Base-by-base conservation (phyloP, 225 moss, liverwort and hornwort genomes). In the Asterella californica region DNA sequence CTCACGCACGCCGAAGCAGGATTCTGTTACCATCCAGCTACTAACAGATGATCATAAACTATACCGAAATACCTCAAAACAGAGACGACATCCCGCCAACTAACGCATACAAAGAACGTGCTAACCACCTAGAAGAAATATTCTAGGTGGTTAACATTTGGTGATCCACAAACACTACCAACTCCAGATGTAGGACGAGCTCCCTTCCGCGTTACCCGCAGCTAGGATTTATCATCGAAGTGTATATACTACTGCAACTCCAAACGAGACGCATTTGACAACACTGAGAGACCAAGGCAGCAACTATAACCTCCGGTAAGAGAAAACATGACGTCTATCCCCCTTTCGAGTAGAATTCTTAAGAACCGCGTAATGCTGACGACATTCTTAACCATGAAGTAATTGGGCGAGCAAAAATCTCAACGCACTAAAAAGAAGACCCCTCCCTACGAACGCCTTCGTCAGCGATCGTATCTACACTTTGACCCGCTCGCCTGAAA, bases 301-400 rank as follows among this genome's bases (percentile, higher is more conserved):
- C 74, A 34, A 29, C 74, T 32, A 49, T 33, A 48, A 71, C 47
- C 48, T 75, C 75, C 55, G 21, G 60, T 42, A n/a, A 61, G 33
- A 36, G 75, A 34, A 47, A 25, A 32, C 52, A 75, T 67, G 67
- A 71, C 46, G 37, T 27, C n/a, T 71, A 74, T 52, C 32, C 32
- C 50, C n/a, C 32, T 54, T 53, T 62, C 29, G n/a, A 45, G 3
- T 32, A 61, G 18, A 74, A 74, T 52, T 24, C 25, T 76, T 38
- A 50, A 36, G 57, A 63, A 45, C 10, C 76, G 61, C 54, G 34
- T 37, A 62, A 77, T 62, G 77, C 77, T 77, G 77, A 48, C 38
- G 64, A 46, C n/a, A 62, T 37, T 64, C 45, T 64, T 47, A n/a
- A 62, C 62, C 77, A 48, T 77, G 38, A 42, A 65, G 65, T 3